These are phyloP conservation scores for Senecio squalidus DNA, from an alignment of 140 eudicot species.

Conservation along the genomic window DNA sequence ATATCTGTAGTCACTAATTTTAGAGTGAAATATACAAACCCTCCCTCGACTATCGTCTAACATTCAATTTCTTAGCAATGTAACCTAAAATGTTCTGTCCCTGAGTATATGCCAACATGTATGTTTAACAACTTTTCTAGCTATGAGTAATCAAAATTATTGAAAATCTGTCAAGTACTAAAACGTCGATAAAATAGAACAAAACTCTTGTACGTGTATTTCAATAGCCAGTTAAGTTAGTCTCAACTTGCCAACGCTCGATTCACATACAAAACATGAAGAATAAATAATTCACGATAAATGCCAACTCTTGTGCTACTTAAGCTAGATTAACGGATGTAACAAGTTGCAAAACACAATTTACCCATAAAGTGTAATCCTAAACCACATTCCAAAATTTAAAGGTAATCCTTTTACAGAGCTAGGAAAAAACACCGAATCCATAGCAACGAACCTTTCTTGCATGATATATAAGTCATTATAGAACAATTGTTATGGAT, in stretches of 20 bases:
- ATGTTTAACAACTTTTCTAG: no score
- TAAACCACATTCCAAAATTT: slow-evolving; percentile 23
- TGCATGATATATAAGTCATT: slow-evolving; percentile 6
- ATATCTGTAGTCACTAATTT: slow-evolving; percentile 9
- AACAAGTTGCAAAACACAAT: slow-evolving; percentile 11
- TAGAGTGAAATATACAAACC: slow-evolving; percentile 16
- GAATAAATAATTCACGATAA: no score
- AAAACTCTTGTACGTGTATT: no score
- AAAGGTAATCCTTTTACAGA: slow-evolving; percentile 5
- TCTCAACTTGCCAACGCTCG: no score
- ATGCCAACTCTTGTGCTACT: background rate
- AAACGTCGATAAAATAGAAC: no score
- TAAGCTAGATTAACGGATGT: background rate
- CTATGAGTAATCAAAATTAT: no score
- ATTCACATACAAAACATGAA: no score
- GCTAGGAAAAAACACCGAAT: slow-evolving; percentile 15
- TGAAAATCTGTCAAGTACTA: no score
- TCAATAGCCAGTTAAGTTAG: no score
- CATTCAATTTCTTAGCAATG: background rate
- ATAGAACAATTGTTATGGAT: background rate
- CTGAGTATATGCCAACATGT: no score
- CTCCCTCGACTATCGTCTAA: slow-evolving; percentile 1
- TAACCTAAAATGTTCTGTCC: no score
- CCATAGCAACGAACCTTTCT: slow-evolving; percentile 8
- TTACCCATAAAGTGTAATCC: background rate